Percentiles rank a stretch among this genome's conserved stretches.
Conservation (phyloP, 345 rosid species). For the Punica granatum region DNA sequence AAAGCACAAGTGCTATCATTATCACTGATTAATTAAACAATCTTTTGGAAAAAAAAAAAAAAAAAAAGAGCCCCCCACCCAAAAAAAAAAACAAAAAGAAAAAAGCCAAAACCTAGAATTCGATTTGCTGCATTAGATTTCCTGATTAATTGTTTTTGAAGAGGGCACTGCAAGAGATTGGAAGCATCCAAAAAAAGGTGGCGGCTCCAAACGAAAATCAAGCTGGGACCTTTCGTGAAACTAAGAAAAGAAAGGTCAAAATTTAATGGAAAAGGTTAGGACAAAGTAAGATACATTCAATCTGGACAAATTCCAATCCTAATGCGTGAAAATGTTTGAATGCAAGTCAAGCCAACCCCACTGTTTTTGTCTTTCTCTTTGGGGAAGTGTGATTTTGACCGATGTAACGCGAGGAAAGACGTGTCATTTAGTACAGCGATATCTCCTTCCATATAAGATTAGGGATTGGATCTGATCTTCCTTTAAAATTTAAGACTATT, state of each 20-base stretch:
- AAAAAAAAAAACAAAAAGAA: no score
- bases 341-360: neutral
- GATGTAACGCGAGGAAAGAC: neutral
- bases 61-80: no score
- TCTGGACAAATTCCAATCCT: neutral
- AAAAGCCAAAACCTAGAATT: neutral
- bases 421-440: no score
- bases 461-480: no score
- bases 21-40: no score
- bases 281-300: neutral
- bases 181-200: neutral
- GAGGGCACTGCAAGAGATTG: no score
- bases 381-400: neutral
- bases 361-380: neutral
- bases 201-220: neutral
- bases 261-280: neutral
- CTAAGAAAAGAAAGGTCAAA: neutral
- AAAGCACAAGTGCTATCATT: no score
- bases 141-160: no score
- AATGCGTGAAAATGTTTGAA: neutral
- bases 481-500: no score
- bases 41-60: no score
- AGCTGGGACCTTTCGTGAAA: neutral
- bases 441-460: no score
- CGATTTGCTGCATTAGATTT: neutral